A percentile compares a stretch with the other conserved stretches of the same genome.
These are phyloP conservation scores for Hymenoscyphus albidus DNA, from an alignment of 2,329 filamentous ascomycete species.

Conservation along the genomic window DNA sequence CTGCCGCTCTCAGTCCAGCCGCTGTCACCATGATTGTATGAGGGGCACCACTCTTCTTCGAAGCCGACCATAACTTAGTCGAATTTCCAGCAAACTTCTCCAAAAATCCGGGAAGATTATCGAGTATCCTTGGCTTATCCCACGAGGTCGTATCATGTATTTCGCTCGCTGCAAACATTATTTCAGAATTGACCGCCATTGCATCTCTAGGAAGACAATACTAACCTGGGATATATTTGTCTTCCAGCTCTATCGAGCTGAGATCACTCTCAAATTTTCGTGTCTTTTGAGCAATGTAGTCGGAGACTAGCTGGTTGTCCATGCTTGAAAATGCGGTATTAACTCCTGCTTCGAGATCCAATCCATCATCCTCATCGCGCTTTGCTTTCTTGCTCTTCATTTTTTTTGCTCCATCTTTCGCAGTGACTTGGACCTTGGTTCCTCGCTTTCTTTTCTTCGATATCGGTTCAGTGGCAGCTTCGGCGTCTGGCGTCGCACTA, in stretches of 20 bases:
- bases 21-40: slow-evolving; percentile 88
- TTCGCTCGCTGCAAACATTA: slow-evolving; percentile 52
- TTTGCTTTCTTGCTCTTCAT: slow-evolving; percentile 57
- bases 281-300: slow-evolving; percentile 78
- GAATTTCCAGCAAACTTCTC: slow-evolving; percentile 60
- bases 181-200: not conserved
- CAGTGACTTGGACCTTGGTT: slow-evolving; percentile 10
- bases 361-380: slow-evolving; percentile 51
- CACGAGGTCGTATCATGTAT: slow-evolving; percentile 80
- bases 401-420: slow-evolving; percentile 38
- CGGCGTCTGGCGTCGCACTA: slow-evolving; percentile 22
- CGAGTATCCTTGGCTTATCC: slow-evolving; percentile 60
- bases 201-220: not conserved
- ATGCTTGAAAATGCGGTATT: slow-evolving; percentile 79
- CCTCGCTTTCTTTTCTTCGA: slow-evolving; percentile 34
- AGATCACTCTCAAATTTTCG: slow-evolving; percentile 75
- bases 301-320: slow-evolving; percentile 78
- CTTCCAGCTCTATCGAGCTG: slow-evolving; percentile 78
- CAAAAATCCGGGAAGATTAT: slow-evolving; percentile 75
- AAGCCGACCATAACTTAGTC: slow-evolving; percentile 55
- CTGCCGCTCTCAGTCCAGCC: slow-evolving; percentile 80
- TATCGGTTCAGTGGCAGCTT: slow-evolving; percentile 6
- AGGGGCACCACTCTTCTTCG: slow-evolving; percentile 66
- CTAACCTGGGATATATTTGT: slow-evolving; percentile 68
- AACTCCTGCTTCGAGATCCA: slow-evolving; percentile 68